A percentile compares a stretch with the other conserved stretches of the same genome.
Conservation (phyloP, 768 basidiomycete genomes). For the Phaffia tasmanica region DNA sequence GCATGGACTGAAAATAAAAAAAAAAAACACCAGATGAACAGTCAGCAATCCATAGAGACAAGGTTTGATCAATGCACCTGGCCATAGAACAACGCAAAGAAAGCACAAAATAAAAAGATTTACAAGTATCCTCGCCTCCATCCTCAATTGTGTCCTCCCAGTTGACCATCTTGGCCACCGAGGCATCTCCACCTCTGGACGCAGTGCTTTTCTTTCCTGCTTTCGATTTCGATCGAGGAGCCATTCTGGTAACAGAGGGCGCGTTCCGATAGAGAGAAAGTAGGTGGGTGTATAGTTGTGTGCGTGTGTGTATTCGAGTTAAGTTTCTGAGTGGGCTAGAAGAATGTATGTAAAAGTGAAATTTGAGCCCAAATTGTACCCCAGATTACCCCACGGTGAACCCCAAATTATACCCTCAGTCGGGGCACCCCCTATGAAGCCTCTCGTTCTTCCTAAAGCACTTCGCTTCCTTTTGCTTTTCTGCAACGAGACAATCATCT, state of each 20-base stretch:
- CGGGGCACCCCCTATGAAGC: too few relatives aligned
- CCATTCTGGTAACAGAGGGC: neutral
- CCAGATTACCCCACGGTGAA: too few relatives aligned
- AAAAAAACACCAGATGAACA: neutral
- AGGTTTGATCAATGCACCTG: neutral
- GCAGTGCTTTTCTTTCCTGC: neutral
- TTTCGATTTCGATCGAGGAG: slow-evolving; percentile 4
- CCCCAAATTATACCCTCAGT: too few relatives aligned
- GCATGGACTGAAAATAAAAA: slow-evolving; percentile 49
- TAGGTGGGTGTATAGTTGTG: neutral
- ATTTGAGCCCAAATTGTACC: too few relatives aligned
- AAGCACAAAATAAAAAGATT: neutral
- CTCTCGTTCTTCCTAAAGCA: too few relatives aligned
- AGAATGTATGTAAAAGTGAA: neutral
- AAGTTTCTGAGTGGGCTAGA: neutral
- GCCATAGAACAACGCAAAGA: neutral
- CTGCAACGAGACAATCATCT: too few relatives aligned
- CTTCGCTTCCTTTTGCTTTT: too few relatives aligned
- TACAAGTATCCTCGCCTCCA: slow-evolving; percentile 24
- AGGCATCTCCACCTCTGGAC: neutral
- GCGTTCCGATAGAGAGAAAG: neutral
- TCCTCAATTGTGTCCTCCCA: slow-evolving; percentile 20
- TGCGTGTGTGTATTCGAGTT: neutral
- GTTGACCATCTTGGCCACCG: slow-evolving; percentile 11
- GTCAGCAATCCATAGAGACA: neutral